These are phyloP conservation scores for Francoa sonchifolia DNA, from an alignment of 441 rosid species.

Conservation along the genomic window DNA sequence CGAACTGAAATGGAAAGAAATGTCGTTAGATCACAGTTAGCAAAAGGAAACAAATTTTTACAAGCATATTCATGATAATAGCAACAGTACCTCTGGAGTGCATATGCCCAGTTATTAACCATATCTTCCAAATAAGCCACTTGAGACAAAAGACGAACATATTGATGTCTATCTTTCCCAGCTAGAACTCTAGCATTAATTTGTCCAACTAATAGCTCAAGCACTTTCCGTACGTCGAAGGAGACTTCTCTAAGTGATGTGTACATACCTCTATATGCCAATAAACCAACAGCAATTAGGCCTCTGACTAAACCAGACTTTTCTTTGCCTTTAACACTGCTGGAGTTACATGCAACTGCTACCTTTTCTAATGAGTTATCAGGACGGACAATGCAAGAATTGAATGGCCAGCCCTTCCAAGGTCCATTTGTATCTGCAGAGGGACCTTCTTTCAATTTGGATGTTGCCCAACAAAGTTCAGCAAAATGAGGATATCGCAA, in stretches of 20 bases:
- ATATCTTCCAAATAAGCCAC: conserved; percentile 90
- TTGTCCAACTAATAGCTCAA: conserved; percentile 72
- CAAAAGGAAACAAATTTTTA: conserved; percentile 9
- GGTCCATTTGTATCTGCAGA: conserved; percentile 63
- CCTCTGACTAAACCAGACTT: conserved; percentile 63
- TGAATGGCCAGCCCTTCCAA: conserved; percentile 96
- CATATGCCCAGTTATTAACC: conserved; percentile 81
- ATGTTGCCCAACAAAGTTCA: conserved; percentile 93
- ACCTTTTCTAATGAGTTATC: conserved; percentile 29
- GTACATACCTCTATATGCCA: conserved; percentile 69
- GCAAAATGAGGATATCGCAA: conserved; percentile 89
- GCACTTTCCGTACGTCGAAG: conserved; percentile 71
- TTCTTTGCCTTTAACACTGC: conserved; percentile 51
- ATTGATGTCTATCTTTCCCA: conserved; percentile 75
- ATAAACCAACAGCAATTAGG: conserved; percentile 74
- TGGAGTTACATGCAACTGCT: conserved; percentile 30
- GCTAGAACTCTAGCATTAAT: conserved; percentile 61
- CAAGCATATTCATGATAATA: conserved; percentile 9
- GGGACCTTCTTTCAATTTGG: conserved; percentile 92
- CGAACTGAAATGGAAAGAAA: conserved; percentile 43
- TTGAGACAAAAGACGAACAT: conserved; percentile 71
- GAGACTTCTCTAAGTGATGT: conserved; percentile 67
- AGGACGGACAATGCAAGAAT: conserved; percentile 79
- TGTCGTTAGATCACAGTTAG: conserved; percentile 20
- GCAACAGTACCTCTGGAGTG: conserved; percentile 59